Conservation (phyloP, 2,329 filamentous ascomycete genomes). For the Mycogone perniciosa region DNA sequence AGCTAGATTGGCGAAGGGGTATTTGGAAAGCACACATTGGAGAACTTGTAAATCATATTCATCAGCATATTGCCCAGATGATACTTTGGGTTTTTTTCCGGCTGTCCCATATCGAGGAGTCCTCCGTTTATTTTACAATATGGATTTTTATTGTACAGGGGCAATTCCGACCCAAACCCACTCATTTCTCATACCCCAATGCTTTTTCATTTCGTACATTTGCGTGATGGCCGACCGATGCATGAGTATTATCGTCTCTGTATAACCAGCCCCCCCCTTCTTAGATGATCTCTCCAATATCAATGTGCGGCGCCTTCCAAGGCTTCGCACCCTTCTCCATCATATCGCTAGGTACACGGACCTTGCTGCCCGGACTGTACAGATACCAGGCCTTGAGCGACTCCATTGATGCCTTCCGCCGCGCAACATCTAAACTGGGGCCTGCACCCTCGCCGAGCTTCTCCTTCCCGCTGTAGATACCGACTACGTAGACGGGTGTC, state of each 20-base stretch:
- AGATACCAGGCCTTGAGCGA: constrained; percentile 94
- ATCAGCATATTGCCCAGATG: neutral
- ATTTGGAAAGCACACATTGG: neutral
- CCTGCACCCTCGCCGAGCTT: constrained; percentile 89
- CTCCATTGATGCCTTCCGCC: constrained; percentile 72
- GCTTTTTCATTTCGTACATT: constrained; percentile 13
- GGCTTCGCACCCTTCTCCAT: constrained; percentile 52
- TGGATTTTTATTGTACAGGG: constrained; percentile 31
- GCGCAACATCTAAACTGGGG: constrained; percentile 68
- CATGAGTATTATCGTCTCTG: constrained; percentile 1
- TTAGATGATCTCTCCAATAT: constrained; percentile 63
- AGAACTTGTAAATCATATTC: constrained; percentile 3
- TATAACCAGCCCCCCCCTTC: constrained; percentile 11
- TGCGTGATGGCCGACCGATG: constrained; percentile 6
- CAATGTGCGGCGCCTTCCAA: constrained; percentile 63
- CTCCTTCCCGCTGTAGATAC: constrained; percentile 85
- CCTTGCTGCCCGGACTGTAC: constrained; percentile 68
- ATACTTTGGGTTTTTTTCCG: neutral
- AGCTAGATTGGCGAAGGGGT: constrained; percentile 27
- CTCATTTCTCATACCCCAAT: constrained; percentile 4
- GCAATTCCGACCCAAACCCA: constrained; percentile 11
- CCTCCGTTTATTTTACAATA: constrained; percentile 31
- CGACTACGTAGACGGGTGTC: constrained; percentile 87
- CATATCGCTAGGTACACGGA: constrained; percentile 64
- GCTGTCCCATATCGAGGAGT: constrained; percentile 1